phyloP scores from a whole-genome alignment of 805 yeast genomes.

The Suhomyces tanzawaensis region DNA sequence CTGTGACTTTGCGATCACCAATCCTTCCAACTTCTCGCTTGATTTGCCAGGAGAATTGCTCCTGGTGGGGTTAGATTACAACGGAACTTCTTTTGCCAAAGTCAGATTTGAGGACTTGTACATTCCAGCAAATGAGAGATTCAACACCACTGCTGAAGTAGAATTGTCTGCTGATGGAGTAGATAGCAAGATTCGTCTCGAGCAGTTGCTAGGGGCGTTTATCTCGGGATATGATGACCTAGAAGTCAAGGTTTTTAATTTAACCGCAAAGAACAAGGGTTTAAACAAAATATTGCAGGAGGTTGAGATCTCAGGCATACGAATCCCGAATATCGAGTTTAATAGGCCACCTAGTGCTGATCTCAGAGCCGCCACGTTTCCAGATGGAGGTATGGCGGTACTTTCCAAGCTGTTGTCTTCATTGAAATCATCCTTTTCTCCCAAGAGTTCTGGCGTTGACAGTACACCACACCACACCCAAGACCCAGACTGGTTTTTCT shows the following conservation, averaged over 20 bases:
- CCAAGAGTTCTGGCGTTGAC: background rate
- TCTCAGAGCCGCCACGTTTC: slow-evolving; percentile 1
- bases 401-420: no score
- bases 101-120: slow-evolving; percentile 16
- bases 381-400: background rate
- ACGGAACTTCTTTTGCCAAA: slow-evolving; percentile 33
- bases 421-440: no score
- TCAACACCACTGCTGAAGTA: slow-evolving; percentile 17
- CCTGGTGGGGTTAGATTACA: slow-evolving; percentile 26
- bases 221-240: slow-evolving; percentile 38
- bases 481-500: background rate
- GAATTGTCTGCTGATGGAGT: slow-evolving; percentile 13
- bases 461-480: background rate
- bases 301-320: slow-evolving; percentile 21
- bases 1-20: slow-evolving; percentile 28
- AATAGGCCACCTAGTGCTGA: slow-evolving; percentile 5
- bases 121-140: slow-evolving; percentile 15
- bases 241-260: slow-evolving; percentile 25
- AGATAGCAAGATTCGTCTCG: slow-evolving; percentile 17
- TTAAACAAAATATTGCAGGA: slow-evolving; percentile 14
- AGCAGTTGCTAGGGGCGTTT: slow-evolving; percentile 35
- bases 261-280: slow-evolving; percentile 15
- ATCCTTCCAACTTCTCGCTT: slow-evolving; percentile 29
- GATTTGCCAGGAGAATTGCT: slow-evolving; percentile 21
- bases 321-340: slow-evolving; percentile 26